Evolutionary conservation across 345 rosid genomes (phyloP).

Genomic region (Arabis alpina): DNA sequence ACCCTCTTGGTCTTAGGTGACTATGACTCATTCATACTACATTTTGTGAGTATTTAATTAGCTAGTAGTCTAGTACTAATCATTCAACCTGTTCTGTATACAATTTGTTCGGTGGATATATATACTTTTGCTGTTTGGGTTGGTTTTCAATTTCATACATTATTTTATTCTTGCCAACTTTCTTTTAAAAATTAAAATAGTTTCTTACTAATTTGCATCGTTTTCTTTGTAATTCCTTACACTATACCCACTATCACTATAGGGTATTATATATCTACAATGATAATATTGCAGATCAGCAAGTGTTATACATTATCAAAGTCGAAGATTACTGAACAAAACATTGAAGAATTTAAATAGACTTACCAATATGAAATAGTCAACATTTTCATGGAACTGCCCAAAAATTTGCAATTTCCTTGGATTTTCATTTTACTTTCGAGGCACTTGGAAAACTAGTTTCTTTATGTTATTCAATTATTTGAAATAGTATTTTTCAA

Average conservation of each 20-base stretch:
- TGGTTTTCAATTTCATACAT: background rate
- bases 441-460: too few species aligned
- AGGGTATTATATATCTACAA: background rate
- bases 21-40: constrained; percentile 1
- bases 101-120: constrained; percentile 16
- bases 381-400: constrained; percentile 18
- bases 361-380: background rate
- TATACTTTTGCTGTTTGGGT: constrained; percentile 24
- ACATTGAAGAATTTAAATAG: background rate
- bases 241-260: background rate
- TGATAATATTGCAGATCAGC: background rate
- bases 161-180: constrained; percentile 16
- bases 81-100: constrained; percentile 14
- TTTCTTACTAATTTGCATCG: background rate
- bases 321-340: background rate
- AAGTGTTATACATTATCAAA: background rate
- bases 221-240: constrained; percentile 1
- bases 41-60: background rate
- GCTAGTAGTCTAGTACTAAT: background rate
- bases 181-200: background rate
- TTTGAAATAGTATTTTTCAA: too few species aligned
- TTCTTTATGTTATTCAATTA: too few species aligned
- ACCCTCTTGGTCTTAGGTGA: constrained; percentile 16
- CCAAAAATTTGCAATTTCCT: constrained; percentile 8
- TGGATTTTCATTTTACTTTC: background rate